phyloP scores from a whole-genome alignment of 2,329 filamentous ascomycete species.

The Aspergillus sp. region DNA sequence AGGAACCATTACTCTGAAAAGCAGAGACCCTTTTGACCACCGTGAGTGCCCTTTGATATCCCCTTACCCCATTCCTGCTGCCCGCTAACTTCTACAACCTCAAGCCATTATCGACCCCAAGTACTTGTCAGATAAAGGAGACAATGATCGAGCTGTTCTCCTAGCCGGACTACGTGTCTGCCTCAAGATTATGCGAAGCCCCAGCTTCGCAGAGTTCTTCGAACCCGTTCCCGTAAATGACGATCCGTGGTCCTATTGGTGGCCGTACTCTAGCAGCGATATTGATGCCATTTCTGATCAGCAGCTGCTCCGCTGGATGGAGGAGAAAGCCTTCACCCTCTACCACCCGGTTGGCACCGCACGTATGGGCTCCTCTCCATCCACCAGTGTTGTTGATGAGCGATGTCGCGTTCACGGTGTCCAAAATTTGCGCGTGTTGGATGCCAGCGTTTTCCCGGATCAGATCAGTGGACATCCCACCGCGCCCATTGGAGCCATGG shows the following conservation, averaged over 20 bases:
- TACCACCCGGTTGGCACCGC: conserved; percentile 22
- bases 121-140: conserved; percentile 12
- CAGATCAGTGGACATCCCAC: conserved; percentile 21
- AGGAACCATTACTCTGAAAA: conserved; percentile 16
- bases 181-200: conserved; percentile 13
- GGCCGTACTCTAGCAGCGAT: conserved; percentile 20
- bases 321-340: conserved; percentile 19
- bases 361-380: conserved; percentile 16
- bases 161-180: conserved; percentile 16
- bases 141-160: conserved; percentile 17
- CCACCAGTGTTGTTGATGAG: conserved; percentile 18
- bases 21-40: conserved; percentile 16
- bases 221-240: conserved; percentile 16
- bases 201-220: conserved; percentile 13
- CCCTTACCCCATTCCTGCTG: background rate
- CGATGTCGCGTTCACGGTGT: conserved; percentile 21
- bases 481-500: conserved; percentile 20
- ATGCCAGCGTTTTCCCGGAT: conserved; percentile 23
- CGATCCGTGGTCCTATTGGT: conserved; percentile 17
- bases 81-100: background rate
- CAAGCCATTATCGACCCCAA: conserved; percentile 18
- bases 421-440: conserved; percentile 17
- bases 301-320: conserved; percentile 17
- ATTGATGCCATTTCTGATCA: conserved; percentile 19
- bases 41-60: conserved; percentile 8